Base-by-base conservation (phyloP, 2,329 filamentous ascomycete species). In the Daldinia eschscholtzii region DNA sequence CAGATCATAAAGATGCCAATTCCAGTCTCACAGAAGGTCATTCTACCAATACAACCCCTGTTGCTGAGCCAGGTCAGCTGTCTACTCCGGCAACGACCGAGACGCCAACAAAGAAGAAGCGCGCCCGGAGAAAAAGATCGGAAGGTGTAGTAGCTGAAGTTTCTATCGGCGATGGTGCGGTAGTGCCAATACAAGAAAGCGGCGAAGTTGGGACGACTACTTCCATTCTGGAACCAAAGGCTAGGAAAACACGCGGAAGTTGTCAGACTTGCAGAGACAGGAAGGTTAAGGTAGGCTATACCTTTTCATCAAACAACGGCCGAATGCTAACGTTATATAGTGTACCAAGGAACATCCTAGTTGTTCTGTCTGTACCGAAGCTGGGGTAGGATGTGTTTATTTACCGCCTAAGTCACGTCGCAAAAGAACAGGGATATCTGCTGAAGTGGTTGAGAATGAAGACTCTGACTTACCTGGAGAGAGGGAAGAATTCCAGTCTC, bases 271-370 rank as follows among this genome's bases (percentile, higher is more conserved):
- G 79, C 68, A 79, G 71, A 46, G 60, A 71, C 15, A 75, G 72
- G 41, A 77, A 76, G 23, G 63, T 61, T 1, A 76, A 78, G 68
- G 78, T 75, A 71, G 46, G 30, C 28, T 23, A 56, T 12, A 30
- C 41, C 7, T 13, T 61, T n/a, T 44, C 13, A 30, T 4, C 39
- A 53, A 42, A 6, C 37, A 10, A 7, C 18, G 35, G n/a, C 15
- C 37, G 57, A 39, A 65, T 61, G 35, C 53, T 67, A 50, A 72
- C n/a, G 28, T 4, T 1, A 2, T 18, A 6, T 50, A 77, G 73
- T 81, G 79, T 63, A 77, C 77, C 23, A 80, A 80, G 65, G 74
- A 77, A 44, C 78, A 80, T 57, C 79, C 79, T 4, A 72, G 70
- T 37, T 81, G 79, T 61, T 72, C 73, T 13, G 64, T 76, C 20